Evolutionary conservation across 768 basidiomycete genomes (phyloP).

Genomic region (Leucosporidium scottii): DNA sequence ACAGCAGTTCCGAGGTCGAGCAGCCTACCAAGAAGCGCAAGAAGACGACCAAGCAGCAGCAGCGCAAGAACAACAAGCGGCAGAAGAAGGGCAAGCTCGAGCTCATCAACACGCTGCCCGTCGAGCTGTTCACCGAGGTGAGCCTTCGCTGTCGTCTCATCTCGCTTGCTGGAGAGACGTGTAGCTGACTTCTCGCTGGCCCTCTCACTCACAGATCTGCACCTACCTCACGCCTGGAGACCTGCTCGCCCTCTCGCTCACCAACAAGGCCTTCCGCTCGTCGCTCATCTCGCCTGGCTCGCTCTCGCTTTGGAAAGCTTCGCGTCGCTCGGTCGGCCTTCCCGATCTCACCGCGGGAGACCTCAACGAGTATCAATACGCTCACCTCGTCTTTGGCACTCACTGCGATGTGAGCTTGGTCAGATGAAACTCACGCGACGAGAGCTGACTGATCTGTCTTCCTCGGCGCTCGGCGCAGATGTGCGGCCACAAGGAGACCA

Average conservation of each 20-base stretch:
- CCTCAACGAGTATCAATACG: slow-evolving; percentile 6
- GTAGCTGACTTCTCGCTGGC: slow-evolving; percentile 31
- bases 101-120: neutral
- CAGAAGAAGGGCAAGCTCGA: slow-evolving; percentile 35
- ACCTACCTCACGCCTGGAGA: slow-evolving; percentile 36
- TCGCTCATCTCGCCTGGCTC: neutral
- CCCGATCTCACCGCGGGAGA: neutral
- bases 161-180: slow-evolving; percentile 15
- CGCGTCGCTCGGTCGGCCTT: slow-evolving; percentile 8
- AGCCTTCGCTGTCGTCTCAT: neutral
- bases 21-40: neutral
- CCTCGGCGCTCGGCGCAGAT: neutral
- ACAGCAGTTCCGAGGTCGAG: neutral
- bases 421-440: no score
- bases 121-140: slow-evolving; percentile 16
- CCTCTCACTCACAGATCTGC: slow-evolving; percentile 8
- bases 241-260: slow-evolving; percentile 9
- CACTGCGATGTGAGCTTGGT: neutral
- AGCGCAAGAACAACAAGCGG: slow-evolving; percentile 30
- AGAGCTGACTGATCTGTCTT: no score
- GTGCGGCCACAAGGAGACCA: neutral
- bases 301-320: slow-evolving; percentile 6
- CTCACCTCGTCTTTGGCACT: slow-evolving; percentile 19
- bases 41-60: neutral
- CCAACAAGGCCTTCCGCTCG: slow-evolving; percentile 5